Evolutionary conservation across 2,329 filamentous ascomycete species (phyloP).

Genomic region (Scopulariopsis brevicaulis): DNA sequence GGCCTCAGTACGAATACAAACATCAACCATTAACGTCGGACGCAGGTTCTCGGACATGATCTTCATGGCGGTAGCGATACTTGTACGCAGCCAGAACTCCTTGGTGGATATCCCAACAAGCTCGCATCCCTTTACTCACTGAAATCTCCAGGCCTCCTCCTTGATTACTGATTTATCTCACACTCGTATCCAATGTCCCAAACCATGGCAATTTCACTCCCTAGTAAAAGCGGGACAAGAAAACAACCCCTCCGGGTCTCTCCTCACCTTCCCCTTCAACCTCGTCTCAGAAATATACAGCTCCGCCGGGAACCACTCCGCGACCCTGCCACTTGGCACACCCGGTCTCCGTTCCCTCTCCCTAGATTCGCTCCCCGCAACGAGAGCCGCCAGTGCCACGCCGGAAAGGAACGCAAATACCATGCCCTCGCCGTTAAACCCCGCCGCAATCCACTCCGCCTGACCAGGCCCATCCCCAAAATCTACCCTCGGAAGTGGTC

Average conservation of each 20-base stretch:
- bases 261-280: constrained; percentile 14
- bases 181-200: background rate
- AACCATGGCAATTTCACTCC: background rate
- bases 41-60: too few relatives aligned
- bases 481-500: background rate
- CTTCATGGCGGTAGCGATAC: too few relatives aligned
- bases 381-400: constrained; percentile 31
- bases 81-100: too few relatives aligned
- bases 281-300: constrained; percentile 8
- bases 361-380: constrained; percentile 24
- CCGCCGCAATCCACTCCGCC: constrained; percentile 40
- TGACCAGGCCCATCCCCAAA: background rate
- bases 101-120: too few relatives aligned
- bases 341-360: constrained; percentile 17
- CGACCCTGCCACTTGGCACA: constrained; percentile 21
- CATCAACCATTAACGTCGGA: too few relatives aligned
- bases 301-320: constrained; percentile 28
- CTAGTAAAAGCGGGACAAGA: constrained; percentile 10
- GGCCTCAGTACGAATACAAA: too few relatives aligned
- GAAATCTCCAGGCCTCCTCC: background rate
- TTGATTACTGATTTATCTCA: background rate
- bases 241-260: constrained; percentile 22
- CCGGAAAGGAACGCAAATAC: constrained; percentile 40
- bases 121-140: too few relatives aligned
- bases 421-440: constrained; percentile 41